Conservation (phyloP, 305 asterid species). For the Andrographis paniculata region DNA sequence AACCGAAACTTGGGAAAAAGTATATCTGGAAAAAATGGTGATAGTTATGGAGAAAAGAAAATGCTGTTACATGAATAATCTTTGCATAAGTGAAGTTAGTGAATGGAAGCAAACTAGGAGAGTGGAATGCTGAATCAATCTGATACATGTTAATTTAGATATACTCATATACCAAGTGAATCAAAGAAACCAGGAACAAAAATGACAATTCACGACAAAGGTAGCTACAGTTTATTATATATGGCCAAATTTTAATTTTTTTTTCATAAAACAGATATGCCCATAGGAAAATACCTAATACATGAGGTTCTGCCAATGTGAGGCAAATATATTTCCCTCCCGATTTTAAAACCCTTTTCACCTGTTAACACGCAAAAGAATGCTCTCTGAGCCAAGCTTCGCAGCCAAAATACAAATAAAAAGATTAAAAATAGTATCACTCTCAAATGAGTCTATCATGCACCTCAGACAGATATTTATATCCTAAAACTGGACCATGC, state of each 20-base stretch:
- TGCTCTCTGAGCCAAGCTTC: conserved; percentile 18
- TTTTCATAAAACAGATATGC: conserved; percentile 5
- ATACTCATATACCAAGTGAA: not conserved
- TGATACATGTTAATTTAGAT: not conserved
- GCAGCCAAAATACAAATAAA: conserved; percentile 10
- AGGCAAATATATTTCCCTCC: conserved; percentile 88
- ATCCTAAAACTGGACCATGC: conserved; percentile 72
- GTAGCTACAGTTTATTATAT: too few relatives aligned
- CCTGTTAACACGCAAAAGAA: conserved; percentile 39
- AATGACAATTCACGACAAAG: not conserved
- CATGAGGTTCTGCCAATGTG: conserved; percentile 85
- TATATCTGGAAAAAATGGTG: conserved; percentile 42
- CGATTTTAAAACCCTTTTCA: conserved; percentile 60
- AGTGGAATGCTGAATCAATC: not conserved
- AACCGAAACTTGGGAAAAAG: conserved; percentile 69
- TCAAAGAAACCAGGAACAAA: not conserved
- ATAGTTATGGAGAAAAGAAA: conserved; percentile 13
- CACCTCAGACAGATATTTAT: conserved; percentile 79
- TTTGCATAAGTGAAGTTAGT: conserved; percentile 3
- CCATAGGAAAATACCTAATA: conserved; percentile 51
- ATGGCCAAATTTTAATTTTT: not conserved
- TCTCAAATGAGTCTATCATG: conserved; percentile 17
- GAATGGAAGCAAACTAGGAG: conserved; percentile 10
- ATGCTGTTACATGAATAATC: conserved; percentile 10
- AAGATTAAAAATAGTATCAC: conserved; percentile 13